phyloP scores from a whole-genome alignment of 2,329 filamentous ascomycete species.

The Colletotrichum tropicicola region DNA sequence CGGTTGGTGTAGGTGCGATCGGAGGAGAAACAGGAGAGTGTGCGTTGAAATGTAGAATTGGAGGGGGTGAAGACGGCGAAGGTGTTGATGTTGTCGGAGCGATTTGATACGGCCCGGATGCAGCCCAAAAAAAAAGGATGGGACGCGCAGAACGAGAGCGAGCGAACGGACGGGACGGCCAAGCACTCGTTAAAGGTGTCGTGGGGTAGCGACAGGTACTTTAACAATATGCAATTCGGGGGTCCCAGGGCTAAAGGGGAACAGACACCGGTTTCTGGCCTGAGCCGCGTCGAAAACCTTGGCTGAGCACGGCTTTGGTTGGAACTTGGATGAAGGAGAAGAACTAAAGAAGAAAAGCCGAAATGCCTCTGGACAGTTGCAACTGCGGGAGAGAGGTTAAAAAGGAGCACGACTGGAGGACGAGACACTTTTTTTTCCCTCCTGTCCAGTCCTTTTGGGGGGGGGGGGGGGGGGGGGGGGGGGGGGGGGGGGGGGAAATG shows the following conservation, averaged over 20 bases:
- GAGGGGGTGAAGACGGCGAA: not conserved
- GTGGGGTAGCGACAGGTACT: slow-evolving; percentile 30
- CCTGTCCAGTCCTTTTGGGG: too few species aligned
- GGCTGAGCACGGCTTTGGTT: slow-evolving; percentile 18
- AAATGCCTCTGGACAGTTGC: not conserved
- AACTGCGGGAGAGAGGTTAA: slow-evolving; percentile 13
- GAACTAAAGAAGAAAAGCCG: slow-evolving; percentile 4
- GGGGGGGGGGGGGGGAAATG: too few species aligned
- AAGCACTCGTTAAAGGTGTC: slow-evolving; percentile 33
- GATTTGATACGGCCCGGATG: slow-evolving; percentile 5
- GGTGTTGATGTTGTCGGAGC: slow-evolving; percentile 12
- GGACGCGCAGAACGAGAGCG: slow-evolving; percentile 24
- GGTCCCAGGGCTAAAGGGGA: slow-evolving; percentile 25
- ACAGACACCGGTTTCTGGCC: slow-evolving; percentile 14
- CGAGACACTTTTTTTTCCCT: not conserved
- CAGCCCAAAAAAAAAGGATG: not conserved
- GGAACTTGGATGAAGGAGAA: not conserved
- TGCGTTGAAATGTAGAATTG: not conserved
- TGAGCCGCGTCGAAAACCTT: slow-evolving; percentile 9
- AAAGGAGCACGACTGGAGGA: not conserved
- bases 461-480: too few species aligned
- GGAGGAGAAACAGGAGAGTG: not conserved
- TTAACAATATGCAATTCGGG: slow-evolving; percentile 32
- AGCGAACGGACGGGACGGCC: slow-evolving; percentile 33
- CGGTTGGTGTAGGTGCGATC: not conserved